A percentile compares a stretch with the other conserved stretches of the same genome.
These are phyloP conservation scores for Nitzschia sp. DNA, from an alignment of 108 stramenopile species.

Conservation along the genomic window DNA sequence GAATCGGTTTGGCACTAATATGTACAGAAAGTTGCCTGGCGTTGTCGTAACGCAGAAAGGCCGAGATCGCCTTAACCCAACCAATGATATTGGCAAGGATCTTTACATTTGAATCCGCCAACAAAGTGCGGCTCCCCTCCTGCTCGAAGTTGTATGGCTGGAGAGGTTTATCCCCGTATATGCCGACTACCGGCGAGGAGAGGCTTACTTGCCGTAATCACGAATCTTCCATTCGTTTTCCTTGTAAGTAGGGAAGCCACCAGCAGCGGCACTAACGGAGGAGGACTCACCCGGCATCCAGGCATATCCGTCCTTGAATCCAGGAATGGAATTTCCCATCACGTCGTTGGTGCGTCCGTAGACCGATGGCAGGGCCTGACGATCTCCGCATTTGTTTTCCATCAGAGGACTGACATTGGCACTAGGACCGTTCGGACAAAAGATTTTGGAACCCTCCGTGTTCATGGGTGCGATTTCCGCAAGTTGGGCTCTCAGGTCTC, in stretches of 20 bases:
- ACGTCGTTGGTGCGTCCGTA: constrained; percentile 75
- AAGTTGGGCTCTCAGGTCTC: constrained; percentile 62
- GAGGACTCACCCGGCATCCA: constrained; percentile 18
- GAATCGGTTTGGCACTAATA: too few species aligned
- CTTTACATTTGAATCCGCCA: too few species aligned
- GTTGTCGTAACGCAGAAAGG: too few species aligned
- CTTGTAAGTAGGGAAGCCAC: constrained; percentile 39
- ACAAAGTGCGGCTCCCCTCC: too few species aligned
- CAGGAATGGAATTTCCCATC: constrained; percentile 82
- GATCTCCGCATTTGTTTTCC: constrained; percentile 89
- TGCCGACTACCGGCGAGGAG: too few species aligned
- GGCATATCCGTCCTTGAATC: constrained; percentile 43
- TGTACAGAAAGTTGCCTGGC: too few species aligned
- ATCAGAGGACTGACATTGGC: constrained; percentile 78
- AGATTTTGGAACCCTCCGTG: constrained; percentile 65
- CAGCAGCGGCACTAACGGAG: constrained; percentile 20
- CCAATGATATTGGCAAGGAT: too few species aligned
- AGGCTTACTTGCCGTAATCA: neutral
- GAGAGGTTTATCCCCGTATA: too few species aligned
- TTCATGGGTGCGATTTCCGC: constrained; percentile 83
- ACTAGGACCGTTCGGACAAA: constrained; percentile 84
- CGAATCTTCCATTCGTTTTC: constrained; percentile 6
- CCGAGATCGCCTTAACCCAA: too few species aligned
- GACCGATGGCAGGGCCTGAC: constrained; percentile 65
- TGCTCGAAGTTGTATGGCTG: too few species aligned